phyloP scores from a whole-genome alignment of 371 early-diverging fungal genomes.

The Apophysomyces trapeziformis region DNA sequence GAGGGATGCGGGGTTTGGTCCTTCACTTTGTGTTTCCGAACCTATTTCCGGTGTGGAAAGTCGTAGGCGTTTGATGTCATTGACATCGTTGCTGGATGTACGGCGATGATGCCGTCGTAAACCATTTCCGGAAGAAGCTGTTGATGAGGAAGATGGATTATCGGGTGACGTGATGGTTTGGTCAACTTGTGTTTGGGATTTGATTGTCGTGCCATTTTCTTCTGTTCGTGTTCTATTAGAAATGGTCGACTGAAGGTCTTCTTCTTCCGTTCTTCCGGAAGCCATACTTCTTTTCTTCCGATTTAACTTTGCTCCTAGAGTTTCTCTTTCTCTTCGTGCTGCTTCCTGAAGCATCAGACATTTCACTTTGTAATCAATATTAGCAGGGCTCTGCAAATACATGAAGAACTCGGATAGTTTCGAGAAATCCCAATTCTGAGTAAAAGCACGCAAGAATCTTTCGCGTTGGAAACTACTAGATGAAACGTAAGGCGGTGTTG shows the following conservation, averaged over 20 bases:
- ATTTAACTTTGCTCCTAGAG: slow-evolving; percentile 40
- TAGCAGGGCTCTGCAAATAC: slow-evolving; percentile 66
- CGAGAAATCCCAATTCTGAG: slow-evolving; percentile 79
- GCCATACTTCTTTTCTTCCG: slow-evolving; percentile 25
- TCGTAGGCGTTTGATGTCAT: slow-evolving; percentile 48
- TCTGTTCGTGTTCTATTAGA: background rate
- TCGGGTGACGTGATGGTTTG: background rate
- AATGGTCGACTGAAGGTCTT: background rate
- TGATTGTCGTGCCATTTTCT: slow-evolving; percentile 13
- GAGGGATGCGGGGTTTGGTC: slow-evolving; percentile 10
- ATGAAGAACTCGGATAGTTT: slow-evolving; percentile 79
- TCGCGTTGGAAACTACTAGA: slow-evolving; percentile 52
- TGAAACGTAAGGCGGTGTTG: slow-evolving; percentile 41
- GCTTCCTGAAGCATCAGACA: slow-evolving; percentile 76
- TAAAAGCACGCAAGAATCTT: slow-evolving; percentile 68
- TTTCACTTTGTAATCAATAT: slow-evolving; percentile 73
- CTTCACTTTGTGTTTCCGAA: slow-evolving; percentile 18
- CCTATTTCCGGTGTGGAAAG: slow-evolving; percentile 38
- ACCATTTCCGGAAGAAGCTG: background rate
- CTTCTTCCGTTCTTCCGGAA: slow-evolving; percentile 1
- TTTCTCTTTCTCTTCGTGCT: slow-evolving; percentile 57
- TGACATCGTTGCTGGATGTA: slow-evolving; percentile 54
- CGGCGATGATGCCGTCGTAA: slow-evolving; percentile 51
- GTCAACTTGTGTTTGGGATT: slow-evolving; percentile 16
- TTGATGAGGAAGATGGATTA: background rate